Base-by-base conservation (phyloP, 140 eudicot genomes). In the Bidens hawaiensis region DNA sequence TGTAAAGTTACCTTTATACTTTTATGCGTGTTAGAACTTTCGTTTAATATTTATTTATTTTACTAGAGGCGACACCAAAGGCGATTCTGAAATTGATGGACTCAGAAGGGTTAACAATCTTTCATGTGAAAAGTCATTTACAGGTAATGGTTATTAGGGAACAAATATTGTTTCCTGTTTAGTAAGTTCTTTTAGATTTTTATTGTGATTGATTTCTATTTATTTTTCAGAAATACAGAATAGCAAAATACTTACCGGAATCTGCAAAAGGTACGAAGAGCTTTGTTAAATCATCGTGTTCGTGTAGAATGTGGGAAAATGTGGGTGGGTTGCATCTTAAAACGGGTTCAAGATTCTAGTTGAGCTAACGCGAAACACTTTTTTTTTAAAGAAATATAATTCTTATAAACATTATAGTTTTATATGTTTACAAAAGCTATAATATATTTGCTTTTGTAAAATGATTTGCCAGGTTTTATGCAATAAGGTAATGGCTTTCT, bases 41-140 rank as follows among this genome's bases (percentile, higher is more conserved):
- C 13, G 3, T 17, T 69, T 17, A 4, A 10, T 36, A 3, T 14
- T 53, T 54, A 9, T 5, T n/a, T 0, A 6, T 58, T 59, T n/a
- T 18, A 9, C 31, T 69, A 91, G 99, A 91, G 89, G 99, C 99
- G 25, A 91, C 99, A 5, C 96, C 99, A 2, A 87, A 88, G 80
- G 96, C 96, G 14, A 82, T 91, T 51, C 75, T 87, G 65, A 91
- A 82, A 76, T 54, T 91, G 62, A 91, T 91, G 99, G 96, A 91
- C 61, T 67, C 96, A 0, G 87, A 91, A 24, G 95, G 88, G 47
- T 78, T 91, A 64, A 91, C 99, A 7, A 85, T 93, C 64, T 93
- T 81, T 78, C 99, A 93, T 79, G 90, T 93, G 43, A 93, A 88
- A 81, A 93, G 99, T 61, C 99, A 93, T 79, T 70, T 93, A 59